These are phyloP conservation scores for Acorus calamus DNA, from an alignment of 106 monocot genomes.

Conservation along the genomic window DNA sequence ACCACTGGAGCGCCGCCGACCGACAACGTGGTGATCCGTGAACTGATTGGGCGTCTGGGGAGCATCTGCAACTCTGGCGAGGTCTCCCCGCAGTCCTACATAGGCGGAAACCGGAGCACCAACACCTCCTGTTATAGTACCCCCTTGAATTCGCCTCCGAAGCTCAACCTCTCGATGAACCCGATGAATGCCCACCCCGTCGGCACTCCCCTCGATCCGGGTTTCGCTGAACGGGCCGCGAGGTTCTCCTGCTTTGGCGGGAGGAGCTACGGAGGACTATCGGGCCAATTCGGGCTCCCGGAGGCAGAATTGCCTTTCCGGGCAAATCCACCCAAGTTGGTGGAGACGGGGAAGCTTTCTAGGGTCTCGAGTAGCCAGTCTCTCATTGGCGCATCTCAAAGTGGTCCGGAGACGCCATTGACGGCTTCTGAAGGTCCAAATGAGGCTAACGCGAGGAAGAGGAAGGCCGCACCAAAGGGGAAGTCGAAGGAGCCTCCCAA, in stretches of 20 bases:
- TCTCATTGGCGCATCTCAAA: neutral
- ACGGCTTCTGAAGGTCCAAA: neutral
- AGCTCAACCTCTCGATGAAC: conserved; percentile 26
- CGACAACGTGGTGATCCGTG: conserved; percentile 48
- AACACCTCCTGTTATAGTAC: conserved; percentile 50
- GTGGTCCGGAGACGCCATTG: neutral
- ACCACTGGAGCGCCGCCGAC: neutral
- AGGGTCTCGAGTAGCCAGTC: conserved; percentile 57
- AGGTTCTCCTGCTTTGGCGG: conserved; percentile 51
- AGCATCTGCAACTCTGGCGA: conserved; percentile 65
- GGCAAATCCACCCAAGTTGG: no score
- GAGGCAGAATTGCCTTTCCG: neutral
- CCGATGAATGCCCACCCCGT: conserved; percentile 3
- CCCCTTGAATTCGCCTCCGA: conserved; percentile 68
- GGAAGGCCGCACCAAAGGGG: conserved; percentile 30
- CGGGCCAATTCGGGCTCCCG: conserved; percentile 13
- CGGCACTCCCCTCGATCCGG: conserved; percentile 25
- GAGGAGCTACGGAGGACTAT: conserved; percentile 1
- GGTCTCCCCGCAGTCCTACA: conserved; percentile 21
- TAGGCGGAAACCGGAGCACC: conserved; percentile 7
- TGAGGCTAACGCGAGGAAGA: conserved; percentile 34
- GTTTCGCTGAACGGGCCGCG: conserved; percentile 47
- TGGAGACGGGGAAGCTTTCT: conserved; percentile 32
- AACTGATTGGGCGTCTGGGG: conserved; percentile 84
- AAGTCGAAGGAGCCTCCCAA: conserved; percentile 44